These are phyloP conservation scores for Cucumis hystrix DNA, from an alignment of 306 rosid genomes.

Conservation along the genomic window DNA sequence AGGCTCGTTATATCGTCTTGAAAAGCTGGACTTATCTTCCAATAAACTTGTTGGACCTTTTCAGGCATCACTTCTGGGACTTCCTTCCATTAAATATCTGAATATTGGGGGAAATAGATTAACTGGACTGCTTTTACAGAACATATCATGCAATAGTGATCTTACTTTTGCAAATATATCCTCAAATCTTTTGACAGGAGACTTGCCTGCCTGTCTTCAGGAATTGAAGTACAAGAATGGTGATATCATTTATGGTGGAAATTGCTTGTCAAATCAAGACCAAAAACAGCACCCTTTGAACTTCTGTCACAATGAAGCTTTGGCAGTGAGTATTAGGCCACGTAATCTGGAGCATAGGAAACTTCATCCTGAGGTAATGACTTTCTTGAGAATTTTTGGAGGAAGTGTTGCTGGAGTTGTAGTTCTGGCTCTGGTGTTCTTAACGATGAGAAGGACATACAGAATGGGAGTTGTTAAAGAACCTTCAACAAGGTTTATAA, in stretches of 20 bases:
- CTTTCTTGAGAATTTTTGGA: conserved; percentile 42
- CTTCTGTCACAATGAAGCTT: conserved; percentile 70
- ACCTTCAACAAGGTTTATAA: conserved; percentile 29
- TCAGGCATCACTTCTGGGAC: conserved; percentile 34
- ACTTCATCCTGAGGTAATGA: conserved; percentile 18
- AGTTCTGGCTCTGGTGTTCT: conserved; percentile 42
- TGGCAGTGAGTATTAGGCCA: conserved; percentile 58
- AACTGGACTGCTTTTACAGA: conserved; percentile 50
- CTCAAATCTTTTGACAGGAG: conserved; percentile 73
- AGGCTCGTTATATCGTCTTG: conserved; percentile 44
- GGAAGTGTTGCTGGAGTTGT: conserved; percentile 34
- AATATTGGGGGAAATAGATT: conserved; percentile 66
- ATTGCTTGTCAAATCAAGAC: conserved; percentile 47
- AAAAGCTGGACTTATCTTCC: conserved; percentile 63
- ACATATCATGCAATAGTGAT: conserved; percentile 52
- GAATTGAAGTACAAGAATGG: conserved; percentile 14
- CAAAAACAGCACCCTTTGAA: conserved; percentile 35
- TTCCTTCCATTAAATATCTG: conserved; percentile 63
- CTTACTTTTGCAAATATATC: conserved; percentile 62
- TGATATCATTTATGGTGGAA: conserved; percentile 31
- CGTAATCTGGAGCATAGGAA: conserved; percentile 20
- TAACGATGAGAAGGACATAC: conserved; percentile 25
- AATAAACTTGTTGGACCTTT: conserved; percentile 76
- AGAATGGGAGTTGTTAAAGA: conserved; percentile 17
- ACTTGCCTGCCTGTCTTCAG: conserved; percentile 56